Evolutionary conservation across 2,329 filamentous ascomycete genomes (phyloP).

Genomic region (Verruconis gallopava): DNA sequence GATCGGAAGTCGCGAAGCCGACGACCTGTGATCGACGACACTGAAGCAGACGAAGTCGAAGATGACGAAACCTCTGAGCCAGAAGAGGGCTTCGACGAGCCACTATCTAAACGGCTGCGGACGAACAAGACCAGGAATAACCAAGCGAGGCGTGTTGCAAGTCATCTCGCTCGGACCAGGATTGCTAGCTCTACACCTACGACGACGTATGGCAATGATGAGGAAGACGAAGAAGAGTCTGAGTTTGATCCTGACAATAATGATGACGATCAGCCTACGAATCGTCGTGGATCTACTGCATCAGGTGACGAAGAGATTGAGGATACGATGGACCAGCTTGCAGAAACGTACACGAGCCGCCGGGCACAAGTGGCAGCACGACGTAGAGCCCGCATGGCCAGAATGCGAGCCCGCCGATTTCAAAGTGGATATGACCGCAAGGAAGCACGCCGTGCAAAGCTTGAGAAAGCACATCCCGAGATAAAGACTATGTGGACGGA

Average conservation of each 20-base stretch:
- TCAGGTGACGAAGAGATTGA: slow-evolving; percentile 8
- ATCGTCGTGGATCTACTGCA: slow-evolving; percentile 10
- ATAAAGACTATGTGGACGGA: slow-evolving; percentile 76
- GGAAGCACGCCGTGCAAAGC: slow-evolving; percentile 47
- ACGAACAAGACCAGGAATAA: not conserved
- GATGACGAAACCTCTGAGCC: not conserved
- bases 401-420: not conserved
- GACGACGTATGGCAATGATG: not conserved
- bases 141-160: not conserved
- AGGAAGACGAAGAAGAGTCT: not conserved
- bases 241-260: slow-evolving; percentile 1
- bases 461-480: slow-evolving; percentile 65
- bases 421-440: slow-evolving; percentile 18
- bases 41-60: slow-evolving; percentile 5
- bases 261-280: slow-evolving; percentile 11
- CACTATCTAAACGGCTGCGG: slow-evolving; percentile 5
- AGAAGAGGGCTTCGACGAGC: slow-evolving; percentile 5
- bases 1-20: slow-evolving; percentile 25
- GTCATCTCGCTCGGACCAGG: not conserved
- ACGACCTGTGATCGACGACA: slow-evolving; percentile 16
- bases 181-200: not conserved
- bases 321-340: slow-evolving; percentile 1
- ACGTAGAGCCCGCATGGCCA: not conserved
- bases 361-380: not conserved
- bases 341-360: not conserved